These are phyloP conservation scores for Otatea glauca DNA, from an alignment of 176 grass and related monocot species.

Conservation along the genomic window DNA sequence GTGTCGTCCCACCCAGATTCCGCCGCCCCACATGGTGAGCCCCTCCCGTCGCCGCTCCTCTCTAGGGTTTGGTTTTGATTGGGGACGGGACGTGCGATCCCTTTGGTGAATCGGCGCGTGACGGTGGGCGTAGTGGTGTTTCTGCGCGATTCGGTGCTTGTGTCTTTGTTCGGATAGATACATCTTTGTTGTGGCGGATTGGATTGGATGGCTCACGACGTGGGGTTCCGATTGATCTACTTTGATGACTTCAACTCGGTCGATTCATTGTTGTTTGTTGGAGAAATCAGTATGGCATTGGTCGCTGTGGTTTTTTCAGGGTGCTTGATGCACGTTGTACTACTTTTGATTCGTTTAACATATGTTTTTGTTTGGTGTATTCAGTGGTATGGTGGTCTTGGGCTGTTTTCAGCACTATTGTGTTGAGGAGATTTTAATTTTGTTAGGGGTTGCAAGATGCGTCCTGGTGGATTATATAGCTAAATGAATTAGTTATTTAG, in stretches of 20 bases:
- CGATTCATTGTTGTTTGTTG: not conserved
- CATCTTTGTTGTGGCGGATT: not conserved
- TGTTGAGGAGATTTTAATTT: not conserved
- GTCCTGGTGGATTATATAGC: not conserved
- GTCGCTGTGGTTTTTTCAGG: not conserved
- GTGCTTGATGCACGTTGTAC: not conserved
- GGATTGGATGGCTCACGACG: not conserved
- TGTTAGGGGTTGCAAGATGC: not conserved
- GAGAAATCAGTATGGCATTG: not conserved
- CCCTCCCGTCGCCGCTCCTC: not conserved
- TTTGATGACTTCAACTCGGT: not conserved
- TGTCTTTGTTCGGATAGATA: not conserved
- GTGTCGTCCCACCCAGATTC: not conserved
- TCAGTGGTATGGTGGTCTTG: not conserved
- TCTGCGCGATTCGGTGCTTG: not conserved
- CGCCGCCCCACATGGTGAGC: conserved; percentile 18
- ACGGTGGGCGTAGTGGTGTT: not conserved
- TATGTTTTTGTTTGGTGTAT: not conserved
- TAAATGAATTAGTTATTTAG: not conserved
- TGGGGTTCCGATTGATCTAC: not conserved
- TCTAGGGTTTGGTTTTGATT: not conserved
- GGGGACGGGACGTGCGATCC: not conserved
- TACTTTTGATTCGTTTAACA: not conserved
- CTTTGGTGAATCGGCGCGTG: not conserved
- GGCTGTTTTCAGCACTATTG: not conserved